These are phyloP conservation scores for Starmera dryadoides DNA, from an alignment of 805 yeast species.

Conservation along the genomic window DNA sequence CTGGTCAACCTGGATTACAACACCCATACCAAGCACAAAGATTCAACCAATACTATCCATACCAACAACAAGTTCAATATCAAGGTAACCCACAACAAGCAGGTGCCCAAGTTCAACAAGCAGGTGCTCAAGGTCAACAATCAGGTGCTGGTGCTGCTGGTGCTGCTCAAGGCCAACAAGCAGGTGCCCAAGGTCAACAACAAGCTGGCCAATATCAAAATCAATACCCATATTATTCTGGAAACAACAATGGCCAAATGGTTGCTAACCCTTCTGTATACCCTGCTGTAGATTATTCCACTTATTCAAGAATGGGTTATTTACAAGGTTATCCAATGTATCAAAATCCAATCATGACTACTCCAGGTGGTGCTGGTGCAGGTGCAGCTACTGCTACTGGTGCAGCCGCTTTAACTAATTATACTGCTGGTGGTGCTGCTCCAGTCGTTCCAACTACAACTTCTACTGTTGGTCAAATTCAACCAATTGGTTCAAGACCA, in stretches of 20 bases:
- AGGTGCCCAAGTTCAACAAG: slow-evolving; percentile 1
- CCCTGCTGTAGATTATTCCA: slow-evolving; percentile 12
- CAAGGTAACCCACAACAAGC: slow-evolving; percentile 17
- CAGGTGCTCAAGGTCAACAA: slow-evolving; percentile 6
- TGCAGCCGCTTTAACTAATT: slow-evolving; percentile 3
- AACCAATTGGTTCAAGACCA: slow-evolving; percentile 33
- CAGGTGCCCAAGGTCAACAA: slow-evolving; percentile 2
- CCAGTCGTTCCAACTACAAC: slow-evolving; percentile 2
- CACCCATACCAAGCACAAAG: slow-evolving; percentile 4
- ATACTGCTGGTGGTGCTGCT: slow-evolving; percentile 1
- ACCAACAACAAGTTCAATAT: slow-evolving; percentile 24
- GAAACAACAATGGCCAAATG: slow-evolving; percentile 2
- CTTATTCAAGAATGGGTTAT: slow-evolving; percentile 17
- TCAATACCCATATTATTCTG: slow-evolving; percentile 18
- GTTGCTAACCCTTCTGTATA: slow-evolving; percentile 8
- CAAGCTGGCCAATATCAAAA: slow-evolving; percentile 7
- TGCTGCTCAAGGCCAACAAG: slow-evolving; percentile 1
- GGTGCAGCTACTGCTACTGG: slow-evolving; percentile 3
- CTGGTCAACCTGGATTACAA: too few relatives aligned
- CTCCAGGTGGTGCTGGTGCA: slow-evolving; percentile 2
- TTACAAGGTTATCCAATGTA: slow-evolving; percentile 17
- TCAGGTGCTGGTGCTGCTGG: not conserved
- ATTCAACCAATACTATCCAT: slow-evolving; percentile 1
- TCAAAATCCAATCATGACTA: slow-evolving; percentile 11
- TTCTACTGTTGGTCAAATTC: slow-evolving; percentile 21